Conservation (phyloP, 225 moss, liverwort and hornwort genomes). For the Bryum argenteum region DNA sequence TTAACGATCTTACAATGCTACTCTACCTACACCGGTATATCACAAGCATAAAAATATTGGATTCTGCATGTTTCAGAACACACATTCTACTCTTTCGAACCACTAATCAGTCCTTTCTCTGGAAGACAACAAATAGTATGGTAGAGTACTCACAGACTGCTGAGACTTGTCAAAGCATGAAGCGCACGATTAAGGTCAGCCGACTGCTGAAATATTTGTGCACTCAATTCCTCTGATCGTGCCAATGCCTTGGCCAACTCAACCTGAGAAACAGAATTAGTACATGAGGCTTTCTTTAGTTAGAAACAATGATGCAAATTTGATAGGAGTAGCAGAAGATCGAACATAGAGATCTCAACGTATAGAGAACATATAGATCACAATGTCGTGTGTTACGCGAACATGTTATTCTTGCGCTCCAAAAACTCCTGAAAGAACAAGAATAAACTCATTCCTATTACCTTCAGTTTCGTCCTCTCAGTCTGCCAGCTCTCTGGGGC, state of each 20-base stretch:
- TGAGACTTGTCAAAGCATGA: conserved; percentile 68
- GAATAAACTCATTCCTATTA: conserved; percentile 5
- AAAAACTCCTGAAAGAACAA: conserved; percentile 6
- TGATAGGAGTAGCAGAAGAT: conserved; percentile 11
- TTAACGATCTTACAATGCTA: neutral
- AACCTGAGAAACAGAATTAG: conserved; percentile 44
- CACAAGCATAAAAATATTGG: neutral
- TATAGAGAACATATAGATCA: no score
- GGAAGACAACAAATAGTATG: neutral
- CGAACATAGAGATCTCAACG: neutral
- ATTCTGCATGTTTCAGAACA: neutral
- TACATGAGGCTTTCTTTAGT: neutral
- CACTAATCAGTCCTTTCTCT: neutral
- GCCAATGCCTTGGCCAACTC: conserved; percentile 72
- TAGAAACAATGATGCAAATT: neutral
- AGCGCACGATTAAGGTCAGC: conserved; percentile 76
- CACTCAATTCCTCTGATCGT: conserved; percentile 66
- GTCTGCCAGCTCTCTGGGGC: conserved; percentile 36
- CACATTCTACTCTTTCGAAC: neutral
- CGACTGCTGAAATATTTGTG: conserved; percentile 68
- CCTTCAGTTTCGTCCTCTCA: conserved; percentile 61
- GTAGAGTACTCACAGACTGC: conserved; percentile 62
- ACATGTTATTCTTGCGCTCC: neutral
- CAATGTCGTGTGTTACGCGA: neutral
- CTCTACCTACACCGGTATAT: neutral